Base-by-base conservation (phyloP, 192 early-diverging fungal species). In the Hyaloraphidium curvatum region DNA sequence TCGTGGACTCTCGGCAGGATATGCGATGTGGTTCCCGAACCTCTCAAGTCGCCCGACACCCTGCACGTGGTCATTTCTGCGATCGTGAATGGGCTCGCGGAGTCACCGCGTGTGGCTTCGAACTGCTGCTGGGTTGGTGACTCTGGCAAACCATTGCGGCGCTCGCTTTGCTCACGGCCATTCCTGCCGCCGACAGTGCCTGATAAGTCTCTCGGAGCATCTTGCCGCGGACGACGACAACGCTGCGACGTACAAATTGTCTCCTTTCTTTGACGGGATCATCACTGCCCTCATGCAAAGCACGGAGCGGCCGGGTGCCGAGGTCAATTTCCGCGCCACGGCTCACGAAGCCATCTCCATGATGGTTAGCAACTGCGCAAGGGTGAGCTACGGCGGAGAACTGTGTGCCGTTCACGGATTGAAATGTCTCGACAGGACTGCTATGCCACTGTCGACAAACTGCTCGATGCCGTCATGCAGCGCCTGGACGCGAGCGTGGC, bases 1-100 rank as follows among this genome's bases (percentile, higher is more conserved):
- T 93, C 91, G 16, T 99, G 96, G 96, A 87, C 90, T n/a, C 68
- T 99, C 9, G 93, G 96, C 52, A 82, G 91, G 54, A 87, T 99
- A 25, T 93, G 77, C 50, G 87, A 95, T 52, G 61, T 81, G 39
- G 56, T 89, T 40, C 71, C 76, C 31, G 59, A 63, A 17, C 27
- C 59, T 22, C 40, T 59, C 9, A 56, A 29, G 16, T 21, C 22
- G 31, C 26, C 56, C 29, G 57, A 54, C 9, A 27, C 82, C 33
- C 67, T 90, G 35, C 71, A 81, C 53, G 74, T 66, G 28, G 63
- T 90, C 19, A 69, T 89, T 23, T 67, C 69, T 54, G 85, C 86
- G 19, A 65, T 99, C 37, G 74, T 91, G 0, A 62, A 65, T 14
- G 95, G 93, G 14, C 68, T 99, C 50, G 71, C 69, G 29, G 95